Percentiles rank a stretch among this genome's conserved stretches.
These are phyloP conservation scores for Apiotrichum brassicae DNA, from an alignment of 1,284 basidiomycete genomes.

Conservation along the genomic window DNA sequence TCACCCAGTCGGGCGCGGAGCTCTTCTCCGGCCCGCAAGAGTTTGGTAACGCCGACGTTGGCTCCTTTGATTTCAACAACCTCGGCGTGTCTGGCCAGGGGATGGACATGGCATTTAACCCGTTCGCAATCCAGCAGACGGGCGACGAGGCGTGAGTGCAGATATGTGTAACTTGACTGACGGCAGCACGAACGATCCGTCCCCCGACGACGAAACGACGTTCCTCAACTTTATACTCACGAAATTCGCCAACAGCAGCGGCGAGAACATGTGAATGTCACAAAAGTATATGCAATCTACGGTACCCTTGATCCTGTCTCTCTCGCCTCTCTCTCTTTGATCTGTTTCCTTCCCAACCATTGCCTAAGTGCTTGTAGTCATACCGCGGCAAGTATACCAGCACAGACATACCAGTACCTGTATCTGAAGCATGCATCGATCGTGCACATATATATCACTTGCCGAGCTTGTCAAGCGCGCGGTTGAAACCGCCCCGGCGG, in stretches of 20 bases:
- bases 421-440: conserved; percentile 3
- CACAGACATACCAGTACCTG: conserved; percentile 4
- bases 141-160: conserved; percentile 34
- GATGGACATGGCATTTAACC: conserved; percentile 38
- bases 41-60: conserved; percentile 29
- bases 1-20: conserved; percentile 4
- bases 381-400: background rate
- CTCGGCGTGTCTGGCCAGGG: conserved; percentile 23
- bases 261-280: conserved; percentile 27
- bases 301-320: no score
- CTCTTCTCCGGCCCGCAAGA: conserved; percentile 7
- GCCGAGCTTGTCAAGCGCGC: conserved; percentile 69
- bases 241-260: conserved; percentile 41
- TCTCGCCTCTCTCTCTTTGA: background rate
- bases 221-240: conserved; percentile 44
- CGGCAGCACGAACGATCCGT: conserved; percentile 12
- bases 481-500: conserved; percentile 88
- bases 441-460: conserved; percentile 46
- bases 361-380: background rate
- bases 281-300: no score
- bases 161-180: conserved; percentile 2
- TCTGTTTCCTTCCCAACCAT: background rate
- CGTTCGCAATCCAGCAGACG: conserved; percentile 45
- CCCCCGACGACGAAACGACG: conserved; percentile 34
- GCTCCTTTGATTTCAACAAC: conserved; percentile 39